Conservation (phyloP, 331 rosid species). For the Stylosanthes scabra region DNA sequence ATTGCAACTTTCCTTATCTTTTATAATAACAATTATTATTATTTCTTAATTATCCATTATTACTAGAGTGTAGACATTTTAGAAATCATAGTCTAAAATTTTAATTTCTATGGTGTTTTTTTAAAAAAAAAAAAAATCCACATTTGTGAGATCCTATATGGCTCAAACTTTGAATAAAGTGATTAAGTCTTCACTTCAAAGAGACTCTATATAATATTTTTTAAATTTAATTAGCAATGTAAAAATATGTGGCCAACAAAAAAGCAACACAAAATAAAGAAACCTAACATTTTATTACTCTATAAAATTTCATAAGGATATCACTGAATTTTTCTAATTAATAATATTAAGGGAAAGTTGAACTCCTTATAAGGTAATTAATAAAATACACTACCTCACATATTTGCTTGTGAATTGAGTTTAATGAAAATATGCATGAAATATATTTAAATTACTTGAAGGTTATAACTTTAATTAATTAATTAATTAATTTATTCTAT, state of each 20-base stretch:
- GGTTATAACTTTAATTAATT: background rate
- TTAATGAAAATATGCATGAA: background rate
- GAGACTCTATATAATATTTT: background rate
- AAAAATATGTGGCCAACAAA: background rate
- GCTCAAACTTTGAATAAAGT: slow-evolving; percentile 2
- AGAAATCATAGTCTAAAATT: background rate
- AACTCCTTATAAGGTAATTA: too few relatives aligned
- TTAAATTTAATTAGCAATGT: background rate
- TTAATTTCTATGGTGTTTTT: background rate
- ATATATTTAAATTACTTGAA: background rate
- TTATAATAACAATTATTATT: background rate
- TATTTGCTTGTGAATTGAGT: background rate
- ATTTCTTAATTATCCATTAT: background rate
- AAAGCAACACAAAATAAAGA: background rate
- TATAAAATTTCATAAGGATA: background rate
- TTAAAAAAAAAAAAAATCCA: background rate
- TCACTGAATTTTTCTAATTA: background rate
- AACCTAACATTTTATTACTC: background rate
- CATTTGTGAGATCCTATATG: background rate
- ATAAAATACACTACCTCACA: background rate
- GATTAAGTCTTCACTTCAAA: slow-evolving; percentile 7
- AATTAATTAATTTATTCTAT: background rate
- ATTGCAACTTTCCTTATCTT: slow-evolving; percentile 22
- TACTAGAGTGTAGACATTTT: background rate
- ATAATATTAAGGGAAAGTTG: too few relatives aligned